phyloP scores from a whole-genome alignment of 495 filamentous ascomycete species.

The Aspergillus mulundensis region DNA sequence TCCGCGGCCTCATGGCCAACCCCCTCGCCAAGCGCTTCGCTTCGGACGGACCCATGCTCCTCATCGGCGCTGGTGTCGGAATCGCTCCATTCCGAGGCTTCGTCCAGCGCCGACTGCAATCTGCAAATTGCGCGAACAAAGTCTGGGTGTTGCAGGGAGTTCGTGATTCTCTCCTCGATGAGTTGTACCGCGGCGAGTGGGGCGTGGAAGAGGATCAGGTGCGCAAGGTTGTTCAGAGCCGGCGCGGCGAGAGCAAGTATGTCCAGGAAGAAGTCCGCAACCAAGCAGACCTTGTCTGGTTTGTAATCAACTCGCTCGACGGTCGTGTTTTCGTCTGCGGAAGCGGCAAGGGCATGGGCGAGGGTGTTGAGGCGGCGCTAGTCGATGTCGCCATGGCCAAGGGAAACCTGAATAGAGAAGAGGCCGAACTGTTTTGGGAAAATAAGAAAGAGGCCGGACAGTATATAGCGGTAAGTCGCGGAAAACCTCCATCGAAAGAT shows the following conservation, averaged over 20 bases:
- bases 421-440: slow-evolving; percentile 73
- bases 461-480: slow-evolving; percentile 75
- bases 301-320: slow-evolving; percentile 87
- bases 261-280: slow-evolving; percentile 82
- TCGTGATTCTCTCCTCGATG: slow-evolving; percentile 85
- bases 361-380: slow-evolving; percentile 83
- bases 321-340: slow-evolving; percentile 95
- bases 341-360: slow-evolving; percentile 92
- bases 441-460: slow-evolving; percentile 80
- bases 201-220: slow-evolving; percentile 90
- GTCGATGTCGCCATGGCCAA: slow-evolving; percentile 77
- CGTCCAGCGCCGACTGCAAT: slow-evolving; percentile 89
- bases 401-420: slow-evolving; percentile 67
- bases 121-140: slow-evolving; percentile 97
- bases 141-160: slow-evolving; percentile 99
- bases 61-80: slow-evolving; percentile 94
- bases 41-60: slow-evolving; percentile 90
- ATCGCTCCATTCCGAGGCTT: slow-evolving; percentile 97
- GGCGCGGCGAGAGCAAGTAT: slow-evolving; percentile 70
- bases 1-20: slow-evolving; percentile 98
- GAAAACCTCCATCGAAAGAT: background rate
- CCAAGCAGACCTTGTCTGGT: slow-evolving; percentile 95
- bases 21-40: slow-evolving; percentile 86
- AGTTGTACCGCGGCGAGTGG: slow-evolving; percentile 95
- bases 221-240: slow-evolving; percentile 87